Conservation (phyloP, 2,329 filamentous ascomycete species). For the Colletotrichum tanaceti region DNA sequence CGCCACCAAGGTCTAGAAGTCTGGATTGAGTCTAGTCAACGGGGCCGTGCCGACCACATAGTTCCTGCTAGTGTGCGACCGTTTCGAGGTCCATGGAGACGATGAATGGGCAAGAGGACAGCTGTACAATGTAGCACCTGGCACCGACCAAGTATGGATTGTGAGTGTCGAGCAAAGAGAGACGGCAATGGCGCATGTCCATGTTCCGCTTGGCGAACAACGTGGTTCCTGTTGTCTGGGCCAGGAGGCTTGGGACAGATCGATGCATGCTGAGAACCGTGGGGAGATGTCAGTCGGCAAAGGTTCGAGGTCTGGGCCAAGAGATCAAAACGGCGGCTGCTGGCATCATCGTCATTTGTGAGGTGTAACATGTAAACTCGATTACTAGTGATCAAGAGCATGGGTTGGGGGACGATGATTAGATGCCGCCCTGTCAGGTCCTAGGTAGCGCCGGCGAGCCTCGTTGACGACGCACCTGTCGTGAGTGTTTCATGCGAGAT, state of each 20-base stretch:
- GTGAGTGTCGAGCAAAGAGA: constrained; percentile 4
- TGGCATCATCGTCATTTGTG: constrained; percentile 30
- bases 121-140: constrained; percentile 39
- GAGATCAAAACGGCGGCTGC: constrained; percentile 3
- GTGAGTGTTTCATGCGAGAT: constrained; percentile 31
- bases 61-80: constrained; percentile 12
- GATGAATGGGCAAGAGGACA: neutral
- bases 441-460: constrained; percentile 7
- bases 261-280: constrained; percentile 12
- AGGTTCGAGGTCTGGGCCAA: neutral
- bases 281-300: neutral
- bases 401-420: neutral
- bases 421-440: constrained; percentile 13
- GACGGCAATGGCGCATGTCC: neutral
- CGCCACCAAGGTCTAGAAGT: neutral
- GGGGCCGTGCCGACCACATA: neutral
- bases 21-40: constrained; percentile 14
- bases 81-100: neutral
- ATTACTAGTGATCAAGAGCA: constrained; percentile 3
- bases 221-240: constrained; percentile 36
- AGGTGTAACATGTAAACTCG: constrained; percentile 20
- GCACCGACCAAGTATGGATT: constrained; percentile 1
- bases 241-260: constrained; percentile 32
- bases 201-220: constrained; percentile 24
- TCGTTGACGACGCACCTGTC: constrained; percentile 17